These are phyloP conservation scores for Eucommia ulmoides DNA, from an alignment of 257 asterid species.

Conservation along the genomic window DNA sequence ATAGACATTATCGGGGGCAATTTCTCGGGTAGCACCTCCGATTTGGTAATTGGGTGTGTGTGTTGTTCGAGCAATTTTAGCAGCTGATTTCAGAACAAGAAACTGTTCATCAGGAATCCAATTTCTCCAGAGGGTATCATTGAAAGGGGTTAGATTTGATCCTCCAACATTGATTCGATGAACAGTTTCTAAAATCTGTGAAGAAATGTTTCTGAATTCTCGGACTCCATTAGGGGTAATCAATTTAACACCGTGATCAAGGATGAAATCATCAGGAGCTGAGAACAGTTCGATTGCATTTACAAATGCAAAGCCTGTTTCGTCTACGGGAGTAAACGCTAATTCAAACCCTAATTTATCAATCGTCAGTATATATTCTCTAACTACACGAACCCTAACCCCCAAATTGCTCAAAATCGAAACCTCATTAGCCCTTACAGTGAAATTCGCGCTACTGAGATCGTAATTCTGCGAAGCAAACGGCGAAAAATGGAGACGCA, in stretches of 20 bases:
- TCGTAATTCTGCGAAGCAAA: background rate
- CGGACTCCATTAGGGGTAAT: conserved; percentile 32
- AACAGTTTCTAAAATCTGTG: conserved; percentile 47
- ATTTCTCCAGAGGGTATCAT: conserved; percentile 72
- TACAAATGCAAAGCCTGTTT: background rate
- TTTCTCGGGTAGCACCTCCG: conserved; percentile 61
- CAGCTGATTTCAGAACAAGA: conserved; percentile 58
- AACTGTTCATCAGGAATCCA: conserved; percentile 69
- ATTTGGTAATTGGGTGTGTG: conserved; percentile 43
- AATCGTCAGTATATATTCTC: background rate
- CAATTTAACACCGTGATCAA: conserved; percentile 39
- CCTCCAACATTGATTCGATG: conserved; percentile 87
- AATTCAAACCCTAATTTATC: background rate
- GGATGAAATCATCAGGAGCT: conserved; percentile 33
- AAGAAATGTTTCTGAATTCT: conserved; percentile 51
- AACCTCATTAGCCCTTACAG: background rate
- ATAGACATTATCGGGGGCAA: conserved; percentile 62
- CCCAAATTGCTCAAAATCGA: background rate
- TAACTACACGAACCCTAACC: background rate
- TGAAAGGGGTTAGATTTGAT: conserved; percentile 53
- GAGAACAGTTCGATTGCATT: background rate
- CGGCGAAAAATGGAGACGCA: background rate
- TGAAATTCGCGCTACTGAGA: background rate
- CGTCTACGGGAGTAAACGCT: background rate
- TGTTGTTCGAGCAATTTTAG: conserved; percentile 34